Evolutionary conservation across 208 protist genomes (phyloP).

Genomic region (Blechomonas ayalai): DNA sequence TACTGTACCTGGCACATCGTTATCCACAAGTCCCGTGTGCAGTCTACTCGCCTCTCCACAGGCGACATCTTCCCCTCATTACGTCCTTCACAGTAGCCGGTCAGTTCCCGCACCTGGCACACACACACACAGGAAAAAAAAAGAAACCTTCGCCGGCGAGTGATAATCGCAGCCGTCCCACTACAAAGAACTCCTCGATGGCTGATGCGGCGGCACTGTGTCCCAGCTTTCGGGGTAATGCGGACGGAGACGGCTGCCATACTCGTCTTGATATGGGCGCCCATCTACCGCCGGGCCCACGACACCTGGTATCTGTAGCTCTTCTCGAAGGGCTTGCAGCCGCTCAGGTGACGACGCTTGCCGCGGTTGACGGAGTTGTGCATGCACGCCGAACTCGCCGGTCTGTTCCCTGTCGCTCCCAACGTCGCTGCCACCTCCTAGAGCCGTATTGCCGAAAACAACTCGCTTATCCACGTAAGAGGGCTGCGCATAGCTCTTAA

Average conservation of each 20-base stretch:
- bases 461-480: conserved; percentile 4
- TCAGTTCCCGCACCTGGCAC: too few species aligned
- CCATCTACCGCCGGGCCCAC: conserved; percentile 3
- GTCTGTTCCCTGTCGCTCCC: conserved; percentile 15
- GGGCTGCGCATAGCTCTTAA: conserved; percentile 36
- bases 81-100: too few species aligned
- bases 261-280: conserved; percentile 35
- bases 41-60: too few species aligned
- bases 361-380: conserved; percentile 26
- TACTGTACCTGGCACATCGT: too few species aligned
- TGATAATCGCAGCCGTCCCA: conserved; percentile 1
- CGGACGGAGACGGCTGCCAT: conserved; percentile 64
- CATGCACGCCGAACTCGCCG: conserved; percentile 16
- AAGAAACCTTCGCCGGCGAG: conserved; percentile 5
- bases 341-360: conserved; percentile 34
- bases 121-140: conserved; percentile 4
- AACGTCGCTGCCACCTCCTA: neutral
- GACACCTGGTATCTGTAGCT: conserved; percentile 34
- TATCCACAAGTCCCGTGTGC: too few species aligned
- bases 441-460: conserved; percentile 2
- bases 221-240: conserved; percentile 83
- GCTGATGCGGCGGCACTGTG: conserved; percentile 78
- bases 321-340: conserved; percentile 44
- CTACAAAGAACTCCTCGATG: conserved; percentile 29
- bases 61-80: too few species aligned